Base-by-base conservation (phyloP, 73 alveolate genomes). In the Diophrys appendiculata region DNA sequence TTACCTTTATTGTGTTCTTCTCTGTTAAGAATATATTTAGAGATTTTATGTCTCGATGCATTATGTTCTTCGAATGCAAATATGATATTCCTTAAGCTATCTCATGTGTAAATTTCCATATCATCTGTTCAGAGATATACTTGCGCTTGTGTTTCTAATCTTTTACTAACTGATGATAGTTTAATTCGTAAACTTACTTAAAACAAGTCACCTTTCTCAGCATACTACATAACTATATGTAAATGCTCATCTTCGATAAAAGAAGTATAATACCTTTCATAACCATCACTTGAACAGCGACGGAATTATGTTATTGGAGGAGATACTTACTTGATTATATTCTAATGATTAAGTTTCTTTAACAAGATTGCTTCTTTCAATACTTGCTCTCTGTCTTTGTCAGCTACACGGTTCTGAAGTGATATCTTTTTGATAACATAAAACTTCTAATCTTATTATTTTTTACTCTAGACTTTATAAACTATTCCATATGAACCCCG, bases 21-120 rank as follows among this genome's bases (percentile, higher is more conserved):
- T 91, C 85, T 5, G 98, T 72, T 79, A 96, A 86, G 76, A 96
- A 92, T 14, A 96, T 95, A 91, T 96, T 96, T 72, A 91, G 86
- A 68, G 92, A 85, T 86, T 96, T 96, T 1, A 96, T 78, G 76
- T 96, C 99, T 79, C 99, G 75, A 87, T 96, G 99, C 34, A 96
- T 93, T 24, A 96, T 92, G 33, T 88, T 92, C 24, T 94, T 83
- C 25, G 82, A 82, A 84, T 96, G 99, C 53, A 96, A 83, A 82
- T 94, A 94, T 65, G 87, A 92, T 30, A 96, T 93, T 0, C 95
- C 99, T 35, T 86, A 84, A 72, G 94, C 90, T 14, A 94, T 84
- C 81, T 96, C 92, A 81, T 83, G 90, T 11, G 95, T 93, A 1
- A 88, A 80, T 33, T 76, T 80, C 98, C 99, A 94, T 23, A 94